Conservation (phyloP, 257 asterid species). For the Primulina tabacum region DNA sequence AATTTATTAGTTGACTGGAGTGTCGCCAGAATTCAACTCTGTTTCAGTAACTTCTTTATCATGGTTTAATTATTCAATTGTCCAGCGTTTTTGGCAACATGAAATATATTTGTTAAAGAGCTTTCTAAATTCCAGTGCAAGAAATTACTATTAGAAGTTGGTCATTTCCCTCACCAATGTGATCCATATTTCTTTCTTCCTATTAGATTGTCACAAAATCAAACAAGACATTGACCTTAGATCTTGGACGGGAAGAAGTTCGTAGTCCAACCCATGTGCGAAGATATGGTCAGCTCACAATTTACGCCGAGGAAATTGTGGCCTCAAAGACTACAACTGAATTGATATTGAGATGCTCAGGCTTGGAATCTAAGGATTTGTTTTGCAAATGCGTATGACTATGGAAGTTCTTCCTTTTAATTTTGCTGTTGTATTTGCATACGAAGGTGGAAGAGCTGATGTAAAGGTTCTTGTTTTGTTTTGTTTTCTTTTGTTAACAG, state of each 20-base stretch:
- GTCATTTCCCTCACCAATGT: slow-evolving; percentile 14
- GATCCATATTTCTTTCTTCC: slow-evolving; percentile 26
- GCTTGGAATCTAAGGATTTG: slow-evolving; percentile 84
- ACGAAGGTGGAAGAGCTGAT: slow-evolving; percentile 31
- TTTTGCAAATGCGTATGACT: slow-evolving; percentile 91
- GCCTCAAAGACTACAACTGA: slow-evolving; percentile 79
- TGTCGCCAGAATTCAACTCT: slow-evolving; percentile 2
- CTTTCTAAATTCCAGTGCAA: background rate
- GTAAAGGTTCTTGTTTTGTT: slow-evolving; percentile 23
- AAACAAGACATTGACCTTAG: slow-evolving; percentile 54
- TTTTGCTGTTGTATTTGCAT: slow-evolving; percentile 16
- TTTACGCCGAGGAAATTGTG: slow-evolving; percentile 82
- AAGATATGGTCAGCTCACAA: slow-evolving; percentile 63
- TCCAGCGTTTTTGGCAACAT: slow-evolving; percentile 5
- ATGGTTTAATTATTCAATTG: slow-evolving; percentile 16
- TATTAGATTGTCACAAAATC: slow-evolving; percentile 69
- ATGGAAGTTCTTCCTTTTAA: slow-evolving; percentile 29
- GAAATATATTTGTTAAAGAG: slow-evolving; percentile 8
- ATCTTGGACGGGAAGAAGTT: slow-evolving; percentile 51
- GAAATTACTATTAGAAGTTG: background rate
- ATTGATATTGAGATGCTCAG: slow-evolving; percentile 78
- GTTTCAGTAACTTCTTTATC: slow-evolving; percentile 18
- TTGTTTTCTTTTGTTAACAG: slow-evolving; percentile 49
- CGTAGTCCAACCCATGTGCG: slow-evolving; percentile 38
- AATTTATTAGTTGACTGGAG: slow-evolving; percentile 24